Conservation (phyloP, 1,284 basidiomycete species). For the Leucoagaricus sp. region DNA sequence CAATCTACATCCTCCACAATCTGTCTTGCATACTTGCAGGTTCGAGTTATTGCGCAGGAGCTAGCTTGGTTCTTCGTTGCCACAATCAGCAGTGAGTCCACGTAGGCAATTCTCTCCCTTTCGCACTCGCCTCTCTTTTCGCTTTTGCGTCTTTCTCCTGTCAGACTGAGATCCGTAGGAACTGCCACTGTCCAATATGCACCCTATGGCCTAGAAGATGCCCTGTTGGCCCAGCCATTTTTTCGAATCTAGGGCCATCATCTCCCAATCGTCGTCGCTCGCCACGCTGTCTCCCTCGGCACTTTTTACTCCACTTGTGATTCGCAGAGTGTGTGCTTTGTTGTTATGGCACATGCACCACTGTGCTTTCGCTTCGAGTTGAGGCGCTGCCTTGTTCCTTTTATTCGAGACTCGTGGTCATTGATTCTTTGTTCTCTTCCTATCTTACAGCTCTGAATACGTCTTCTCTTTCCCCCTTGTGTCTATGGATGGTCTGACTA, state of each 20-base stretch:
- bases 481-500: neutral
- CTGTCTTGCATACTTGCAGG: slow-evolving; percentile 2
- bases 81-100: slow-evolving; percentile 12
- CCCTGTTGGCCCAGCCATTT: neutral
- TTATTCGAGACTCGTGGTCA: too few relatives aligned
- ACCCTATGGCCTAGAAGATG: neutral
- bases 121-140: neutral
- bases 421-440: too few relatives aligned
- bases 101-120: neutral
- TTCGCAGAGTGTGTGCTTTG: neutral
- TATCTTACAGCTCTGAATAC: neutral
- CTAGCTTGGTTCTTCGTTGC: neutral
- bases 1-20: neutral
- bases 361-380: too few relatives aligned
- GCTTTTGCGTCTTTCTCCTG: neutral
- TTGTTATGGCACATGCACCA: too few relatives aligned
- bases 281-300: neutral
- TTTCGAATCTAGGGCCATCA: slow-evolving; percentile 6
- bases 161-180: neutral
- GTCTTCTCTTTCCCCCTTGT: neutral
- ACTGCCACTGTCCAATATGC: neutral
- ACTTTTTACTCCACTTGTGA: neutral
- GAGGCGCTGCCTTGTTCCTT: too few relatives aligned
- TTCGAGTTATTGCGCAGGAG: neutral
- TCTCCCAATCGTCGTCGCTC: neutral